Conservation (phyloP, 108 stramenopile genomes). For the Fragilaria radians region DNA sequence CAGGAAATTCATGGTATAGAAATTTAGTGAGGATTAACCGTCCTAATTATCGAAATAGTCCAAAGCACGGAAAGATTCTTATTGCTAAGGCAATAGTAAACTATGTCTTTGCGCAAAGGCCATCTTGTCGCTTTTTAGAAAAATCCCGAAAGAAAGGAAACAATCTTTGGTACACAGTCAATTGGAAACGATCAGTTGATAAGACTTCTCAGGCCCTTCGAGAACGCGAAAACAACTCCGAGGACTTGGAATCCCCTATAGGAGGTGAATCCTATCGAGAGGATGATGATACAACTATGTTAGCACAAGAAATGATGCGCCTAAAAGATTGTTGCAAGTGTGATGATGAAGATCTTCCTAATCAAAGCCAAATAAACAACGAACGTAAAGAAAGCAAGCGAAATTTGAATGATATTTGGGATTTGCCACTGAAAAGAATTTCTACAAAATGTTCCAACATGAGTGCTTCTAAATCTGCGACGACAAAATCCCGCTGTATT, state of each 20-base stretch:
- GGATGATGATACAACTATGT: neutral
- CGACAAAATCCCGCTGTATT: no score
- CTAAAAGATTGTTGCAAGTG: neutral
- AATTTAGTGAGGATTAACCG: slow-evolving; percentile 37
- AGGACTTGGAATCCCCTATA: neutral
- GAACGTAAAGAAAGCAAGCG: neutral
- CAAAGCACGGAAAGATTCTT: slow-evolving; percentile 55
- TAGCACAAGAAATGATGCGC: neutral
- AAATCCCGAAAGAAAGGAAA: slow-evolving; percentile 19
- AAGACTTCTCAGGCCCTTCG: slow-evolving; percentile 72
- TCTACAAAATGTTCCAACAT: no score
- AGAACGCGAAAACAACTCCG: slow-evolving; percentile 27
- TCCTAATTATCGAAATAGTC: slow-evolving; percentile 33
- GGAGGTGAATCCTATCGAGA: no score
- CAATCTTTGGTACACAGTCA: slow-evolving; percentile 42
- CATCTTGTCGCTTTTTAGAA: slow-evolving; percentile 58
- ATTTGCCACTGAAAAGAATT: no score
- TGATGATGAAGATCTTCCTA: neutral
- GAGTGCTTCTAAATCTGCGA: no score
- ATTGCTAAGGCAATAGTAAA: slow-evolving; percentile 57
- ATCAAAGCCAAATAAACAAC: neutral
- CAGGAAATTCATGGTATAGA: slow-evolving; percentile 49
- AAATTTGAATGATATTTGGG: neutral
- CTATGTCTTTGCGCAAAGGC: slow-evolving; percentile 39
- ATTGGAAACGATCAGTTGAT: slow-evolving; percentile 48